These are phyloP conservation scores for Pseudonitzschia pungens DNA, from an alignment of 108 stramenopile species.

Conservation along the genomic window DNA sequence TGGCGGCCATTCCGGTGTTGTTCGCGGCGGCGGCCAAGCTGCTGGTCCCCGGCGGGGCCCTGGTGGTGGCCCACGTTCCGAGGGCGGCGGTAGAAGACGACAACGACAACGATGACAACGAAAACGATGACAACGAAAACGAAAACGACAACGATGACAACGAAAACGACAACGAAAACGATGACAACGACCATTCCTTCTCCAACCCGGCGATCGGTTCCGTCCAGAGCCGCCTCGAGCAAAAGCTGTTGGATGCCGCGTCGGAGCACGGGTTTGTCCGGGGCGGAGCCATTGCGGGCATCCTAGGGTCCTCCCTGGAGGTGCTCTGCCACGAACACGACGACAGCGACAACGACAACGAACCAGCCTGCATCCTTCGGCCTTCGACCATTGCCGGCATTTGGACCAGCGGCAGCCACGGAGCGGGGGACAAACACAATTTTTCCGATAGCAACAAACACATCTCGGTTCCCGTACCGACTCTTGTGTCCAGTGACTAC, in stretches of 20 bases:
- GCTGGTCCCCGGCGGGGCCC: conserved; percentile 33
- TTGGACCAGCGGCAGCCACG: background rate
- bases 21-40: conserved; percentile 36
- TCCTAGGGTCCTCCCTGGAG: too few species aligned
- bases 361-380: background rate
- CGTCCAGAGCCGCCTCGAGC: background rate
- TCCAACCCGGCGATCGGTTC: too few species aligned
- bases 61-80: conserved; percentile 68
- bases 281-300: too few species aligned
- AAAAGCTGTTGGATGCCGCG: background rate
- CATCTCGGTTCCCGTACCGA: too few species aligned
- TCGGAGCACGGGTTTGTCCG: too few species aligned
- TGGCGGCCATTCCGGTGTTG: conserved; percentile 38
- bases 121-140: too few species aligned
- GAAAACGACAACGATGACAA: background rate
- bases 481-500: background rate
- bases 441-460: too few species aligned
- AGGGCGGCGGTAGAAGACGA: conserved; percentile 33
- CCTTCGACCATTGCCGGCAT: background rate
- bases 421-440: background rate
- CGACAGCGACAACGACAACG: background rate
- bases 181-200: too few species aligned
- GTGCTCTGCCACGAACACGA: background rate
- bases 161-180: background rate
- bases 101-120: too few species aligned